Evolutionary conservation across 352 stramenopile genomes (phyloP).

Genomic region (Pseudoperonospora humuli): DNA sequence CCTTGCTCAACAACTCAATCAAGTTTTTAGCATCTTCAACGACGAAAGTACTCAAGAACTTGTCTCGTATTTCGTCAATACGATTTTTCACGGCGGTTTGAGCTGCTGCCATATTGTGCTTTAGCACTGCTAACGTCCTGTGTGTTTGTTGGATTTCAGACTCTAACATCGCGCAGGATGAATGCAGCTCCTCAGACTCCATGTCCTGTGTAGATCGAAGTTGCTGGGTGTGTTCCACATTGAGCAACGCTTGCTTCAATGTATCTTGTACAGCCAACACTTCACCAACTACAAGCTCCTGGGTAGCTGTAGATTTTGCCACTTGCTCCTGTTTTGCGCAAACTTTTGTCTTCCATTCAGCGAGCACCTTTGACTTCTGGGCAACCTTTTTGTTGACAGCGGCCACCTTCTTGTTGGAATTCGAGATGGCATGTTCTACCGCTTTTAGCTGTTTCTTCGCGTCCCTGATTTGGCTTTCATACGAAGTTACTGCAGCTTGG

Average conservation of each 20-base stretch:
- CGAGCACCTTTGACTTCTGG: conserved; percentile 15
- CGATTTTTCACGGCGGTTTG: conserved; percentile 29
- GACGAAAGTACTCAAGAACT: conserved; percentile 26
- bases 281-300: conserved; percentile 21
- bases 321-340: conserved; percentile 11
- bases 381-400: conserved; percentile 19
- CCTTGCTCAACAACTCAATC: conserved; percentile 21
- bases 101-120: conserved; percentile 4
- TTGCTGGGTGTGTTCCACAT: conserved; percentile 7
- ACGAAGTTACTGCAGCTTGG: conserved; percentile 10
- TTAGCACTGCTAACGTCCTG: conserved; percentile 3
- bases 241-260: conserved; percentile 9
- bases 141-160: conserved; percentile 9
- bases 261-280: conserved; percentile 2
- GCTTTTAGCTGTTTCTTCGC: conserved; percentile 16
- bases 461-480: conserved; percentile 20
- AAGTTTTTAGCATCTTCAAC: conserved; percentile 17
- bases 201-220: conserved; percentile 6
- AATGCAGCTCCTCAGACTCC: conserved; percentile 15
- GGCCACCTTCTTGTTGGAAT: conserved; percentile 17
- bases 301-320: conserved; percentile 11
- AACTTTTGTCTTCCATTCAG: conserved; percentile 14
- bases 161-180: conserved; percentile 16
- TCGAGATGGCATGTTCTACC: conserved; percentile 14
- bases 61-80: conserved; percentile 26